A percentile compares a stretch with the other conserved stretches of the same genome.
Evolutionary conservation across 164 flowering plant genomes (phyloP).

Genomic region (Saururus chinensis): DNA sequence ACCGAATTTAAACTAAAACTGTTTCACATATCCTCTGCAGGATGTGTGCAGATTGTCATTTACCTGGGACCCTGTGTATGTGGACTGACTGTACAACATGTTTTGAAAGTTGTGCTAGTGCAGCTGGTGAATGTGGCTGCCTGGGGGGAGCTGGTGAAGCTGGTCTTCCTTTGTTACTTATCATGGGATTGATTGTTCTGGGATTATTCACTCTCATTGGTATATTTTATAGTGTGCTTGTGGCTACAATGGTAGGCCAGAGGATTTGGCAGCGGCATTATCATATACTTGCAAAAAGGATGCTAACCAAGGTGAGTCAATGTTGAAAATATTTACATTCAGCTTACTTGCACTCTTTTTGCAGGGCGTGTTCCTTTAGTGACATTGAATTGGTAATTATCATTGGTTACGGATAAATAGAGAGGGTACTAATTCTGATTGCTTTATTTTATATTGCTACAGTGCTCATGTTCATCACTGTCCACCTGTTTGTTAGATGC

Average conservation of each 20-base stretch:
- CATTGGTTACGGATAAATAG: no score
- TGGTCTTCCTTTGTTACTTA: slow-evolving; percentile 73
- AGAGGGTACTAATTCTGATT: no score
- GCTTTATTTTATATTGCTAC: no score
- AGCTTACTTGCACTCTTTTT: background rate
- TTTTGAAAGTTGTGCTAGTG: slow-evolving; percentile 80
- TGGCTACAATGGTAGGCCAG: slow-evolving; percentile 98
- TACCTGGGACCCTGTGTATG: slow-evolving; percentile 95
- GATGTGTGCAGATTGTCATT: slow-evolving; percentile 92
- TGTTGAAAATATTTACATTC: background rate
- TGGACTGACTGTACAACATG: slow-evolving; percentile 97
- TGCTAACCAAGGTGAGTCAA: slow-evolving; percentile 89
- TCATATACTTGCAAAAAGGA: slow-evolving; percentile 93
- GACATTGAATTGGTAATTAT: no score
- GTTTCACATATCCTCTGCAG: slow-evolving; percentile 31
- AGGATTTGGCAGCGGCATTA: slow-evolving; percentile 99
- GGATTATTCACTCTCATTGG: slow-evolving; percentile 92
- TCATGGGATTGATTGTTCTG: slow-evolving; percentile 74
- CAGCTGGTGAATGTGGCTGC: slow-evolving; percentile 90
- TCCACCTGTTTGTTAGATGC: no score
- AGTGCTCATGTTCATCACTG: no score
- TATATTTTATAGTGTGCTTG: slow-evolving; percentile 92
- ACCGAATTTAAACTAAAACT: background rate
- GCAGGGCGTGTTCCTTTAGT: background rate
- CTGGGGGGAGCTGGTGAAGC: slow-evolving; percentile 98